Evolutionary conservation across 805 yeast species (phyloP).

Genomic region (Myxozyma lipomycoides): DNA sequence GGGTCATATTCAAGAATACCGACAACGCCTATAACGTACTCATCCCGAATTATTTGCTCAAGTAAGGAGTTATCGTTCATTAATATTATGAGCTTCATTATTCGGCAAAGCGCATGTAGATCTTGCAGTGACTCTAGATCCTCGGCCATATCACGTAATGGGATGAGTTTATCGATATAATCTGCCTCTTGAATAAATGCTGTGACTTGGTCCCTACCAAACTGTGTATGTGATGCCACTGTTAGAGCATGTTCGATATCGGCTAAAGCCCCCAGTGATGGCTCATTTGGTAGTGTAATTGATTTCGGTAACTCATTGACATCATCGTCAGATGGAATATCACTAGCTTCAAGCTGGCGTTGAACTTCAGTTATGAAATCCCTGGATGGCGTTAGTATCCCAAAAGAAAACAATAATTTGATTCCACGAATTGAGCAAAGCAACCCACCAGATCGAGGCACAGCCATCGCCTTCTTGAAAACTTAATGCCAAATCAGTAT

Average conservation of each 20-base stretch:
- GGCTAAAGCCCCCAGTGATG: slow-evolving; percentile 49
- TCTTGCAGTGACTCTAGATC: slow-evolving; percentile 47
- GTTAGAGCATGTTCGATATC: slow-evolving; percentile 54
- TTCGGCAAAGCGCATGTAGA: slow-evolving; percentile 65
- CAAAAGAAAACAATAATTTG: slow-evolving; percentile 56
- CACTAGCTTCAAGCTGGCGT: slow-evolving; percentile 24
- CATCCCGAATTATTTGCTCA: slow-evolving; percentile 55
- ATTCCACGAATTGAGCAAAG: neutral
- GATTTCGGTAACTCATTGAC: slow-evolving; percentile 83
- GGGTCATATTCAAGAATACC: slow-evolving; percentile 87
- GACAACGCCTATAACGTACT: slow-evolving; percentile 53
- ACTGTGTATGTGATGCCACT: slow-evolving; percentile 59
- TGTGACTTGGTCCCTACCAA: slow-evolving; percentile 57
- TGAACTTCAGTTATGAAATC: slow-evolving; percentile 29
- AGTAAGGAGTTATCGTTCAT: slow-evolving; percentile 65
- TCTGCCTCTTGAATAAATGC: slow-evolving; percentile 51
- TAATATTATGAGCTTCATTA: slow-evolving; percentile 60
- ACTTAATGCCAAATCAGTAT: slow-evolving; percentile 62
- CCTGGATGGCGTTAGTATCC: slow-evolving; percentile 33
- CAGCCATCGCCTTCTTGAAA: slow-evolving; percentile 93
- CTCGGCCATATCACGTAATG: slow-evolving; percentile 57
- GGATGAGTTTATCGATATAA: slow-evolving; percentile 52
- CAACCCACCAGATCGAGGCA: slow-evolving; percentile 53
- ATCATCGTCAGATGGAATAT: slow-evolving; percentile 44
- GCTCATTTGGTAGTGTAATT: slow-evolving; percentile 59